Percentiles rank a stretch among this genome's conserved stretches.
Evolutionary conservation across 2,329 filamentous ascomycete genomes (phyloP).

Genomic region (Elsinoe necatrix): DNA sequence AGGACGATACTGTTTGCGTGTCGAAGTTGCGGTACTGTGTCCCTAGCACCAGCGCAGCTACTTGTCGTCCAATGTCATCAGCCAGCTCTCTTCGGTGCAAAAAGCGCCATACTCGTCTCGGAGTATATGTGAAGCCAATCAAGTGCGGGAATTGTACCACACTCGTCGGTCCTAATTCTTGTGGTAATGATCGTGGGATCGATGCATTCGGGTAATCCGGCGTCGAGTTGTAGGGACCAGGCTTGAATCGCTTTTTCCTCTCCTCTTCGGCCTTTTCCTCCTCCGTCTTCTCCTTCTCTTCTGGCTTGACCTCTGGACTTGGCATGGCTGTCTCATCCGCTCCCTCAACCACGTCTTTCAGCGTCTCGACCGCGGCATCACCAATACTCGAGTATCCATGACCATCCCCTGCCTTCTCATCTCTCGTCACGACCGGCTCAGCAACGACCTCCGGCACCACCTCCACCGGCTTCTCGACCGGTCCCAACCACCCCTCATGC

Average conservation of each 20-base stretch:
- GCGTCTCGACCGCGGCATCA: slow-evolving; percentile 24
- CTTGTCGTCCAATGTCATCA: slow-evolving; percentile 77
- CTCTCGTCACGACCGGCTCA: not conserved
- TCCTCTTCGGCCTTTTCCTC: slow-evolving; percentile 31
- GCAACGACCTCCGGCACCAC: slow-evolving; percentile 21
- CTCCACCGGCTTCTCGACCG: slow-evolving; percentile 54
- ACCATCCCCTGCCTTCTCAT: slow-evolving; percentile 16
- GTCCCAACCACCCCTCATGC: slow-evolving; percentile 94
- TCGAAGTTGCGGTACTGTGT: slow-evolving; percentile 40
- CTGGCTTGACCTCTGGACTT: slow-evolving; percentile 25
- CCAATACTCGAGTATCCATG: slow-evolving; percentile 22
- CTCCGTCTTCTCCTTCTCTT: slow-evolving; percentile 33
- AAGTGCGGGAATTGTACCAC: slow-evolving; percentile 78
- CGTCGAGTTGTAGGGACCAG: slow-evolving; percentile 64
- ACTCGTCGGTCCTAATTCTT: slow-evolving; percentile 62
- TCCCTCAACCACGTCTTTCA: slow-evolving; percentile 14
- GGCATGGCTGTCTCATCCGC: slow-evolving; percentile 18
- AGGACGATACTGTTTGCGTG: slow-evolving; percentile 18
- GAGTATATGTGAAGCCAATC: slow-evolving; percentile 85
- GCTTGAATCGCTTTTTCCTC: slow-evolving; percentile 49
- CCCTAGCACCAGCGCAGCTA: slow-evolving; percentile 72
- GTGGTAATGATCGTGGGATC: slow-evolving; percentile 58
- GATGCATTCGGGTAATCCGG: slow-evolving; percentile 60
- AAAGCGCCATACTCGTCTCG: slow-evolving; percentile 77
- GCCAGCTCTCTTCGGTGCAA: slow-evolving; percentile 77